Conservation (phyloP, 1,139 yeast genomes). For the Protomyces inouyei region DNA sequence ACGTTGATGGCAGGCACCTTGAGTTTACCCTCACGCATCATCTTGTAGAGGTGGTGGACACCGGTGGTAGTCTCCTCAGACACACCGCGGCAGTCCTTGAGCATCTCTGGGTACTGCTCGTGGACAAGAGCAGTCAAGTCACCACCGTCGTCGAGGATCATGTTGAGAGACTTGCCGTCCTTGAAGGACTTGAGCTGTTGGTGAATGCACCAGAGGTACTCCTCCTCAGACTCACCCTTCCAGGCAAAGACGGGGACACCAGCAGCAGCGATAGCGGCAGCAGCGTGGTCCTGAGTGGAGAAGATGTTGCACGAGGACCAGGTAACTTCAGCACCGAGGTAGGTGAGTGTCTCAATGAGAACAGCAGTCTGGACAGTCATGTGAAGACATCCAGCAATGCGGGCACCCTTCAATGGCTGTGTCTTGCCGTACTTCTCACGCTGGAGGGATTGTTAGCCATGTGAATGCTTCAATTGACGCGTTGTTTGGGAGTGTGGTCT, state of each 20-base stretch:
- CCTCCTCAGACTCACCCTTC: conserved; percentile 99
- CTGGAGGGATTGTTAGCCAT: neutral
- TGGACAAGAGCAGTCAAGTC: conserved; percentile 96
- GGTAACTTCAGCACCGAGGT: conserved; percentile 99
- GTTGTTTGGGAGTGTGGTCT: too few relatives aligned
- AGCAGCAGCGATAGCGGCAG: conserved; percentile 99
- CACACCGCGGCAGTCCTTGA: conserved; percentile 89
- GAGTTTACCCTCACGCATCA: conserved; percentile 82
- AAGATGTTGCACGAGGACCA: conserved; percentile 99
- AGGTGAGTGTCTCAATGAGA: conserved; percentile 92
- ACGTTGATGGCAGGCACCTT: conserved; percentile 99
- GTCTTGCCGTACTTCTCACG: conserved; percentile 85
- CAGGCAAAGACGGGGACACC: conserved; percentile 99
- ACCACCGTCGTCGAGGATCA: conserved; percentile 99
- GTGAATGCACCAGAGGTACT: conserved; percentile 98
- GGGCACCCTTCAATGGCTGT: conserved; percentile 97
- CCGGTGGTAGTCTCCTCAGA: conserved; percentile 99
- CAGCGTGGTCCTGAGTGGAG: conserved; percentile 71
- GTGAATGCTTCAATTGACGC: neutral
- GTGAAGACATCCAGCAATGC: conserved; percentile 92
- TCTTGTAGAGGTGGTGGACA: conserved; percentile 98
- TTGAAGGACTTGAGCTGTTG: conserved; percentile 98
- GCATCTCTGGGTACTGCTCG: conserved; percentile 97
- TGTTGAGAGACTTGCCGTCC: conserved; percentile 91
- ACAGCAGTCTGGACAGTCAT: conserved; percentile 99